Evolutionary conservation across 2,329 filamentous ascomycete species (phyloP), one percentile per base, ranked within the genome.

Genomic region (Tothia fuscella): DNA sequence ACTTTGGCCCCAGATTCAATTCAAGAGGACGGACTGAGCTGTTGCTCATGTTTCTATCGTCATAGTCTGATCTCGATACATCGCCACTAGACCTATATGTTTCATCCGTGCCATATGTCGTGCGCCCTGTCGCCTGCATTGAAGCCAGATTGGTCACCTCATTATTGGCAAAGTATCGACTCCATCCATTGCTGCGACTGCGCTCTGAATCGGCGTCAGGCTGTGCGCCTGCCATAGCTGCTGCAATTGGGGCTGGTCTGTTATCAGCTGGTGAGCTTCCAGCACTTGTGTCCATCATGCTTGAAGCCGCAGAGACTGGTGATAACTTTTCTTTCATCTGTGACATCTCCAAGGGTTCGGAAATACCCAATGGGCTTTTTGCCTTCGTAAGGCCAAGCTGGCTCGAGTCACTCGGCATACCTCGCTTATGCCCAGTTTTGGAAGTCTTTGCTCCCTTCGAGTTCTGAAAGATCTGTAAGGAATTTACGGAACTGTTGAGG

Each of bases 131-230:
- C 20, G 25, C 17, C n/a, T 41, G 39, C 20, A 41, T 41, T 7
- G 39, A 32, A 17, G 39, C 39, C 21, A 41, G 39, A 35, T 41
- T 35, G 4, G 60, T 64, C n/a, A 59, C 72, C 49, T 79, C 82
- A 41, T 80, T 81, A 38, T 79, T 80, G 12, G 80, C 82, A 73
- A 82, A 86, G 60, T 85, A 86, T 41, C 75, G 67, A 57, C 83
- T 84, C 81, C 81, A 86, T 35, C 81, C 81, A 9, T 81, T 85
- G 53, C 78, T 83, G 16, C 61, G 58, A 43, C 55, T 60, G 47
- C 57, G 51, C 17, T 20, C 33, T 14, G 5, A 29, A 21, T 26
- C 14, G 28, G 31, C 25, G 20, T 54, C 46, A 49, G 60, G 16
- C 54, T 49, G 47, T 57, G 52, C 50, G 59, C 54, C 47, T 61